Conservation (phyloP, 441 rosid species). For the Aquilaria agallochum region DNA sequence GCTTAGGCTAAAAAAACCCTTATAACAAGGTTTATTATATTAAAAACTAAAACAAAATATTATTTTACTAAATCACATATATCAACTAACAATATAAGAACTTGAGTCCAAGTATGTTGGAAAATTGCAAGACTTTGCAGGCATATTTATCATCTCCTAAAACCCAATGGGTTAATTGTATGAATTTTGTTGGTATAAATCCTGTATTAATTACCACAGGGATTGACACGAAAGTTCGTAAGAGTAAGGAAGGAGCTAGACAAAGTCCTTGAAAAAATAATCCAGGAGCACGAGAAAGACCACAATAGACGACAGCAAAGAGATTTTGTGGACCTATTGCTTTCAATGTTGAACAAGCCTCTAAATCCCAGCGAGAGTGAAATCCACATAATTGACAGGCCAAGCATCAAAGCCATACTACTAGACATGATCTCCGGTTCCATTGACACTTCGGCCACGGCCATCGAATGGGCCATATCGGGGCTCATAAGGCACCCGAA, state of each 20-base stretch:
- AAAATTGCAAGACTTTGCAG: too few relatives aligned
- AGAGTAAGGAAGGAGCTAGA: conserved; percentile 14
- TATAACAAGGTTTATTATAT: too few relatives aligned
- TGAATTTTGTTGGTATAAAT: too few relatives aligned
- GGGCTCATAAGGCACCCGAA: conserved; percentile 18
- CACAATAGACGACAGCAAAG: conserved; percentile 3
- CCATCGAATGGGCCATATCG: conserved; percentile 21
- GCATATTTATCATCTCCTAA: too few relatives aligned
- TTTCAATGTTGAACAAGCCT: conserved; percentile 15
- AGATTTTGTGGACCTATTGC: conserved; percentile 29
- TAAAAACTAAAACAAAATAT: too few relatives aligned
- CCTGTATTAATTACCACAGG: not conserved
- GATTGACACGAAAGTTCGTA: conserved; percentile 16
- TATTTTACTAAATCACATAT: too few relatives aligned
- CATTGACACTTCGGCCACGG: conserved; percentile 23
- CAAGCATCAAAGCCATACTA: conserved; percentile 24
- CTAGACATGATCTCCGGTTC: conserved; percentile 25
- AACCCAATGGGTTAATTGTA: too few relatives aligned
- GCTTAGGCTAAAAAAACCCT: too few relatives aligned
- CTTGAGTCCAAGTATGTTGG: too few relatives aligned
- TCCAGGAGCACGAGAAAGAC: conserved; percentile 20
- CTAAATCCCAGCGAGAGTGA: conserved; percentile 1
- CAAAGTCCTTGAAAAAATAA: conserved; percentile 23
- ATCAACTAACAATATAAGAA: too few relatives aligned
- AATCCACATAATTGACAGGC: conserved; percentile 15